These are phyloP conservation scores for Gynandropsis gynandra DNA, from an alignment of 345 rosid species.

Conservation along the genomic window DNA sequence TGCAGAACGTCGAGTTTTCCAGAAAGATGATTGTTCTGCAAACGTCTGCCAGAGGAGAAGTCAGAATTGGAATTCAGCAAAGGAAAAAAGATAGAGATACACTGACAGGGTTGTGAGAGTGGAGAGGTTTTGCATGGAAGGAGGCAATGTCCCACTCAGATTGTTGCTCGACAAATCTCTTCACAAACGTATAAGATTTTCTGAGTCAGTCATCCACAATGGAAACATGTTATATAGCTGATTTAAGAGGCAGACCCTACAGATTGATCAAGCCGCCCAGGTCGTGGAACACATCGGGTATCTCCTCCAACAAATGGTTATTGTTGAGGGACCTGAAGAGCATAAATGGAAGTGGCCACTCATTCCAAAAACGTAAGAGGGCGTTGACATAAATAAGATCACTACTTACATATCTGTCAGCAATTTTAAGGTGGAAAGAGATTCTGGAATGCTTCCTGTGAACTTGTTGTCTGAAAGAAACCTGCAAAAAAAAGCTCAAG, in stretches of 20 bases:
- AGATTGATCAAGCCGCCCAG: constrained; percentile 70
- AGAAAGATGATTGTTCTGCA: constrained; percentile 84
- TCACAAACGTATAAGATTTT: constrained; percentile 25
- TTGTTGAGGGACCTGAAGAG: constrained; percentile 72
- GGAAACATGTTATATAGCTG: background rate
- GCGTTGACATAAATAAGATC: background rate
- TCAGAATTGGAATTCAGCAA: constrained; percentile 35
- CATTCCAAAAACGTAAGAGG: background rate
- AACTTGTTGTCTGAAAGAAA: constrained; percentile 88
- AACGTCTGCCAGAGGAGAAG: constrained; percentile 43
- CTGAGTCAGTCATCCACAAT: background rate
- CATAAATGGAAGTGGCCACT: background rate
- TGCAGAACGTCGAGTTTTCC: constrained; percentile 82
- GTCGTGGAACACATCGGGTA: constrained; percentile 72
- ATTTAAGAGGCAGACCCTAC: constrained; percentile 39
- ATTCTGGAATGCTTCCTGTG: constrained; percentile 86
- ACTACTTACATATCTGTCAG: constrained; percentile 61
- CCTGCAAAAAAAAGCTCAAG: constrained; percentile 56
- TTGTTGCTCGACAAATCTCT: constrained; percentile 86
- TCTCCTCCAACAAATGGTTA: constrained; percentile 74
- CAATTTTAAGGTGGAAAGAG: constrained; percentile 50
- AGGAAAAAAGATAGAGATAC: background rate
- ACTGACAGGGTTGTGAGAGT: constrained; percentile 76
- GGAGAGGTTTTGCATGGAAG: constrained; percentile 55
- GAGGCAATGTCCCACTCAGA: constrained; percentile 75